A percentile compares a stretch with the other conserved stretches of the same genome.
phyloP scores from a whole-genome alignment of 2,329 filamentous ascomycete species.

The Didymella lethalis region DNA sequence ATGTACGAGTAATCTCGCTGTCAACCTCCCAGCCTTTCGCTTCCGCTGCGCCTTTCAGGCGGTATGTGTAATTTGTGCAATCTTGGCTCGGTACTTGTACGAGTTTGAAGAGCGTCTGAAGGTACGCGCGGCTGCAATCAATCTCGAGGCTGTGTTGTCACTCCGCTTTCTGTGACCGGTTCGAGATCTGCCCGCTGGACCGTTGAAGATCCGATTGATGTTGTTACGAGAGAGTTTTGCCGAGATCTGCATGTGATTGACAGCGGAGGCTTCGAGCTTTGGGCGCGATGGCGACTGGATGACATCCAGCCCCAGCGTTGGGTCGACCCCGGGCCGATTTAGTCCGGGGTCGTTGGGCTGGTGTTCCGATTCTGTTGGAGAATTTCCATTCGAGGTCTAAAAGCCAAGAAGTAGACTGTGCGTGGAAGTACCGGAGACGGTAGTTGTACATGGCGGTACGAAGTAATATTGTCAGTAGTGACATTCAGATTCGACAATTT shows the following conservation, averaged over 20 bases:
- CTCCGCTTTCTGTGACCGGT: constrained; percentile 20
- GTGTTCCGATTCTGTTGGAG: not conserved
- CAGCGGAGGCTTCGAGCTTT: constrained; percentile 17
- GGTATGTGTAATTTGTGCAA: constrained; percentile 9
- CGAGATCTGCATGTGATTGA: constrained; percentile 36
- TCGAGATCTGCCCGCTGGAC: constrained; percentile 5
- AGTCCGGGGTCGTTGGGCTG: constrained; percentile 21
- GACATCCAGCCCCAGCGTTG: constrained; percentile 18
- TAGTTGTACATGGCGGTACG: not conserved
- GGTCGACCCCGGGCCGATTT: constrained; percentile 27
- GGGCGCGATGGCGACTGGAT: constrained; percentile 11
- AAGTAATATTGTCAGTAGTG: not conserved
- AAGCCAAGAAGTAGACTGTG: not conserved
- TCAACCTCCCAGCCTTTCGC: not conserved
- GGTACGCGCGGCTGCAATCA: constrained; percentile 3
- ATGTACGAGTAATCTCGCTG: constrained; percentile 5
- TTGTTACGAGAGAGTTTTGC: constrained; percentile 36
- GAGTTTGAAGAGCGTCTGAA: not conserved
- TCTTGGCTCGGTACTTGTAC: constrained; percentile 10
- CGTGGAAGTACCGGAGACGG: not conserved
- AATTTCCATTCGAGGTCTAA: not conserved
- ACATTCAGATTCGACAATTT: not conserved
- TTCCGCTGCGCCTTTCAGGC: constrained; percentile 3
- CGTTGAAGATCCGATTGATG: constrained; percentile 21
- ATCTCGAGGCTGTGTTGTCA: constrained; percentile 11